Evolutionary conservation across 768 basidiomycete genomes (phyloP).

Genomic region (Coprinopsis strossmayeri): DNA sequence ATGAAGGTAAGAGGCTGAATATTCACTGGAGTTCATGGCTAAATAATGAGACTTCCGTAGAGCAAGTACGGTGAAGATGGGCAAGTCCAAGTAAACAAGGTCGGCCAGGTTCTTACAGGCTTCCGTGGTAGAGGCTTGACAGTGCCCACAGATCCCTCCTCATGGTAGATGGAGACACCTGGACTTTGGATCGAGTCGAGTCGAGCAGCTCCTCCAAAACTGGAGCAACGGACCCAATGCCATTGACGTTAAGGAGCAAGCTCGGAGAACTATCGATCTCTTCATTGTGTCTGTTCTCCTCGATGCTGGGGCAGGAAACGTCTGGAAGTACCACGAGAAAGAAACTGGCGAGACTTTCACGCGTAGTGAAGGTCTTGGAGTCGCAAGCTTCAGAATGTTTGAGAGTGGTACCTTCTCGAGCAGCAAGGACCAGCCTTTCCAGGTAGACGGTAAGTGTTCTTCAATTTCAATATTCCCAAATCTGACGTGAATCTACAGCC

Average conservation of each 20-base stretch:
- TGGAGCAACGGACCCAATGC: slow-evolving; percentile 43
- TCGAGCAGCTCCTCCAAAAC: slow-evolving; percentile 50
- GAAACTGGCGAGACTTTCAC: slow-evolving; percentile 45
- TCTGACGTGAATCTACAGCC: slow-evolving; percentile 36
- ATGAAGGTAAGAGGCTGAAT: slow-evolving; percentile 54
- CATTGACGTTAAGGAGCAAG: slow-evolving; percentile 49
- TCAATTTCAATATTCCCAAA: background rate
- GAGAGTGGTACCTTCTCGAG: slow-evolving; percentile 75
- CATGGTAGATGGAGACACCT: slow-evolving; percentile 91
- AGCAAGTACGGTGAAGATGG: slow-evolving; percentile 68
- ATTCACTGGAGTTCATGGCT: slow-evolving; percentile 5
- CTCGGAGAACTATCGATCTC: slow-evolving; percentile 78
- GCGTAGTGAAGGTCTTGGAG: slow-evolving; percentile 79
- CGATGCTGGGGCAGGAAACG: slow-evolving; percentile 87
- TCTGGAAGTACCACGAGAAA: slow-evolving; percentile 71
- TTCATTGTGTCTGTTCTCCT: slow-evolving; percentile 89
- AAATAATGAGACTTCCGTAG: no score
- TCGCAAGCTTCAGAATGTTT: slow-evolving; percentile 92
- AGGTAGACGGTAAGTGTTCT: slow-evolving; percentile 69
- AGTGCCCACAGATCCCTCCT: slow-evolving; percentile 58
- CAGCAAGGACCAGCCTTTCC: slow-evolving; percentile 48
- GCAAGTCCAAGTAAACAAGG: background rate
- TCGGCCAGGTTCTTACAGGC: background rate
- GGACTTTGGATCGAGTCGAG: slow-evolving; percentile 43
- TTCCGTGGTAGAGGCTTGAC: background rate